Percentiles rank a stretch among this genome's conserved stretches.
phyloP scores from a whole-genome alignment of 2,329 filamentous ascomycete species.

The Xylaria multiplex region DNA sequence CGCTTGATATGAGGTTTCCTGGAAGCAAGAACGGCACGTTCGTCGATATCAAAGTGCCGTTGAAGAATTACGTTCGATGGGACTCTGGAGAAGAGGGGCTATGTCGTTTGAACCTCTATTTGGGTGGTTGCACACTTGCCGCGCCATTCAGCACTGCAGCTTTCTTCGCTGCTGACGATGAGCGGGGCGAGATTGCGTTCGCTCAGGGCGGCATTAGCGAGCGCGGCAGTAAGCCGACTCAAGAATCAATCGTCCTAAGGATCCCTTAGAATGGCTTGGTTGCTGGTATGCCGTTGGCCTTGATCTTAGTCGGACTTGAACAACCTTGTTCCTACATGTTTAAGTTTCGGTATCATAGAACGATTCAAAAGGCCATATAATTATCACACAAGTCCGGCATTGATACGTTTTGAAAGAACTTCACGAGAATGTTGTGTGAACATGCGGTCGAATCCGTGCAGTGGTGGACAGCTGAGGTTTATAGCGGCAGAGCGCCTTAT shows the following conservation, averaged over 20 bases:
- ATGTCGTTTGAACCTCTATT: slow-evolving; percentile 46
- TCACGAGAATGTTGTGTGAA: no score
- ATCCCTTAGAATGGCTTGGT: slow-evolving; percentile 11
- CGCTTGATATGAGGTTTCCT: slow-evolving; percentile 44
- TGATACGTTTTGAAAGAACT: no score
- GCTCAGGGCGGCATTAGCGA: slow-evolving; percentile 50
- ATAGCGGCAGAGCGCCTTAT: no score
- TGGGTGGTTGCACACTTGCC: slow-evolving; percentile 46
- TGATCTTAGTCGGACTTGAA: background rate
- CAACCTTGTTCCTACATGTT: background rate
- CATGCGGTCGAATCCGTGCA: no score
- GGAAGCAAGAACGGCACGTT: slow-evolving; percentile 39
- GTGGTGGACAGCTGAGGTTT: no score
- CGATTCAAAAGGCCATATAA: no score
- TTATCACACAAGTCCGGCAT: no score
- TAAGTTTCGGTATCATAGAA: no score
- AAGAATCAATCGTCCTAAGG: slow-evolving; percentile 21
- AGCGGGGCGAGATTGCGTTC: slow-evolving; percentile 45
- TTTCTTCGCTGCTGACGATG: slow-evolving; percentile 50
- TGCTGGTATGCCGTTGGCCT: background rate
- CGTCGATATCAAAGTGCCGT: slow-evolving; percentile 46
- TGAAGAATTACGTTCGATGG: slow-evolving; percentile 49
- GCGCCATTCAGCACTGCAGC: slow-evolving; percentile 48
- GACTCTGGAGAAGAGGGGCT: slow-evolving; percentile 36
- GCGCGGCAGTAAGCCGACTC: slow-evolving; percentile 32